These are phyloP conservation scores for Lepiota venenata DNA, from an alignment of 768 basidiomycete species.

Conservation along the genomic window DNA sequence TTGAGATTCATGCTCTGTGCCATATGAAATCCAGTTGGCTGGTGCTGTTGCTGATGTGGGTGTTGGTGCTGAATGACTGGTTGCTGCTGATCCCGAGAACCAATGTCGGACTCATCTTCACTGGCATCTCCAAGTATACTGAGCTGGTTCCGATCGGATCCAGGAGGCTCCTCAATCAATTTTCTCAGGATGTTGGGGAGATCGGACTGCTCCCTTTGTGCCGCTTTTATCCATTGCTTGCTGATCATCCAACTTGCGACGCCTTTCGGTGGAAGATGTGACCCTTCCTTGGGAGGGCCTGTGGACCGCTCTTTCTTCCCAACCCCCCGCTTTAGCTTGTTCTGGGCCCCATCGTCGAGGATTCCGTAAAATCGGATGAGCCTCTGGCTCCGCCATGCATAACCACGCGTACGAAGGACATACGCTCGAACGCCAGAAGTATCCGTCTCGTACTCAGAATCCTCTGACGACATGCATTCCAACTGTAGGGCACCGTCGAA, in stretches of 20 bases:
- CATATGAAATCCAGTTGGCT: slow-evolving; percentile 8
- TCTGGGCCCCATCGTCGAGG: slow-evolving; percentile 55
- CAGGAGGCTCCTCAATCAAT: slow-evolving; percentile 41
- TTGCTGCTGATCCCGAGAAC: slow-evolving; percentile 4
- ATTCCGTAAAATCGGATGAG: slow-evolving; percentile 56
- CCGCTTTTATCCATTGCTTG: slow-evolving; percentile 51
- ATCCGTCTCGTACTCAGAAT: slow-evolving; percentile 55
- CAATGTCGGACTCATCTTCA: slow-evolving; percentile 34
- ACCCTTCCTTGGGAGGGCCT: slow-evolving; percentile 55
- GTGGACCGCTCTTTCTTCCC: slow-evolving; percentile 51
- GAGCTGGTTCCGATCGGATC: slow-evolving; percentile 49
- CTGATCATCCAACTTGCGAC: slow-evolving; percentile 77
- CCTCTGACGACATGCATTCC: slow-evolving; percentile 82
- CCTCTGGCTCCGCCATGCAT: slow-evolving; percentile 66
- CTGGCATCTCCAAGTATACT: slow-evolving; percentile 55
- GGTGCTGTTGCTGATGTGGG: slow-evolving; percentile 7
- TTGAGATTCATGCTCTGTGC: slow-evolving; percentile 1
- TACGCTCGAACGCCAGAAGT: not conserved
- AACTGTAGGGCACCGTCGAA: slow-evolving; percentile 71
- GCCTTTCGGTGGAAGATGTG: slow-evolving; percentile 59
- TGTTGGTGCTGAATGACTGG: slow-evolving; percentile 3
- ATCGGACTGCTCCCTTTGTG: slow-evolving; percentile 43
- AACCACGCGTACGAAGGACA: slow-evolving; percentile 52
- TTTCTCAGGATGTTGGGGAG: slow-evolving; percentile 38
- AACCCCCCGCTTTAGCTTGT: slow-evolving; percentile 54